Evolutionary conservation across 768 basidiomycete genomes (phyloP).

Genomic region (Suillus bovinus): DNA sequence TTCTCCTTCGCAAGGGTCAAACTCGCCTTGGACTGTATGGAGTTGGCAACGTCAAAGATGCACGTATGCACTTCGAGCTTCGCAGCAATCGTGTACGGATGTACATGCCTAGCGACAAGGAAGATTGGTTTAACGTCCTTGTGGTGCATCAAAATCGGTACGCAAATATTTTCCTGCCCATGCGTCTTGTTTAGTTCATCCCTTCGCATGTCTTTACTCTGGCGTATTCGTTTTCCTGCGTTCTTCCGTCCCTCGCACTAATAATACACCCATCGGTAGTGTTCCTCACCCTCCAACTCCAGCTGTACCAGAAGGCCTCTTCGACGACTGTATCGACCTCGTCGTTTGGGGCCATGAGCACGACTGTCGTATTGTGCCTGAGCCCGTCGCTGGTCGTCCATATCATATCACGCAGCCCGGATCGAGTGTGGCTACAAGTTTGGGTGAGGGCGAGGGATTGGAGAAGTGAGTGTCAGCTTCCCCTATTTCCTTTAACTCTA

Average conservation of each 20-base stretch:
- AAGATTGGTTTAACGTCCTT: conserved; percentile 94
- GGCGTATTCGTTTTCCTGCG: background rate
- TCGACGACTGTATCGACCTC: conserved; percentile 91
- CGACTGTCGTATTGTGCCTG: conserved; percentile 91
- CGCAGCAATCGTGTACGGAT: conserved; percentile 92
- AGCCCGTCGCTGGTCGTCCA: conserved; percentile 85
- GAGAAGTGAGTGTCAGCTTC: conserved; percentile 63
- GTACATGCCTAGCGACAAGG: conserved; percentile 92
- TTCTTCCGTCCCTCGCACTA: background rate
- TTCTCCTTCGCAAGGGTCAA: conserved; percentile 87
- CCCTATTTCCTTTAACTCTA: background rate
- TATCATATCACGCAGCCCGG: conserved; percentile 96
- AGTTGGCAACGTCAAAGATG: conserved; percentile 95
- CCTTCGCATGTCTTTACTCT: background rate
- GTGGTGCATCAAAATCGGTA: conserved; percentile 96
- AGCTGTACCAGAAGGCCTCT: conserved; percentile 94
- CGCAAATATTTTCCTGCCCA: background rate
- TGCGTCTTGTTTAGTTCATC: background rate
- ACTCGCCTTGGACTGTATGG: conserved; percentile 92
- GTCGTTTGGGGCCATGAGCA: conserved; percentile 99
- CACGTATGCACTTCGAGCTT: conserved; percentile 95
- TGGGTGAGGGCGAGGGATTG: conserved; percentile 90
- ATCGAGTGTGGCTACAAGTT: conserved; percentile 90
- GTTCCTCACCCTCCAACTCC: conserved; percentile 95
- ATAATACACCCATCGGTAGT: conserved; percentile 39